Conservation (phyloP, 371 early-diverging fungal genomes). For the Umbelopsis sp. region DNA sequence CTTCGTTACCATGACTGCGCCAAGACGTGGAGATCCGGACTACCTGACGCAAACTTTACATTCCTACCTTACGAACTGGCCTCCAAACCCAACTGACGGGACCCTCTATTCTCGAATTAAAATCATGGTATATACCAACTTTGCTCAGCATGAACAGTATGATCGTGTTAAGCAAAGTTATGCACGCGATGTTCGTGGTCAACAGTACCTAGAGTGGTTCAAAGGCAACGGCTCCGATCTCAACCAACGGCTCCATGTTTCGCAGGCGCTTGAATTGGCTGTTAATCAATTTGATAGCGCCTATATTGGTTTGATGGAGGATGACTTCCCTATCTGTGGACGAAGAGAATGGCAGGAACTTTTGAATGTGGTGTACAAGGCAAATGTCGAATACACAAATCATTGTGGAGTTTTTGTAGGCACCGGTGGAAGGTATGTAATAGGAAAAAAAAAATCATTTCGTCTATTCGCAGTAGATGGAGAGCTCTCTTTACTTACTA, state of each 20-base stretch:
- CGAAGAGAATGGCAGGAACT: conserved; percentile 55
- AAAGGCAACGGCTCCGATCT: conserved; percentile 51
- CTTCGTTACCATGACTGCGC: conserved; percentile 64
- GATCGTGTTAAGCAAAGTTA: conserved; percentile 47
- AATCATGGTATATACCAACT: conserved; percentile 65
- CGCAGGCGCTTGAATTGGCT: conserved; percentile 52
- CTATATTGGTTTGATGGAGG: conserved; percentile 60
- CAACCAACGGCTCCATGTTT: conserved; percentile 63
- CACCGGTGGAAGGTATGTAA: conserved; percentile 59
- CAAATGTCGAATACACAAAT: conserved; percentile 42
- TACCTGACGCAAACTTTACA: conserved; percentile 54
- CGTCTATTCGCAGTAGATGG: not conserved
- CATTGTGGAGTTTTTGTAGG: conserved; percentile 69
- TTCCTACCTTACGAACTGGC: conserved; percentile 59
- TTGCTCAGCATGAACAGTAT: conserved; percentile 55
- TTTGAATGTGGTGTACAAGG: conserved; percentile 55
- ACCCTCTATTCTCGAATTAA: conserved; percentile 57
- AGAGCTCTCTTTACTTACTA: not conserved
- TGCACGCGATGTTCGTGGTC: conserved; percentile 47
- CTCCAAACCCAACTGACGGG: conserved; percentile 39
- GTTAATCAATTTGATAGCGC: conserved; percentile 38
- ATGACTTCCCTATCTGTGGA: conserved; percentile 66
- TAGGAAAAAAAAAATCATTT: not conserved
- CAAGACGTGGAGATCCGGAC: conserved; percentile 55
- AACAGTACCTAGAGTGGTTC: conserved; percentile 57